phyloP scores from a whole-genome alignment of 2,329 filamentous ascomycete species.

The Exutisphaerella laricina region DNA sequence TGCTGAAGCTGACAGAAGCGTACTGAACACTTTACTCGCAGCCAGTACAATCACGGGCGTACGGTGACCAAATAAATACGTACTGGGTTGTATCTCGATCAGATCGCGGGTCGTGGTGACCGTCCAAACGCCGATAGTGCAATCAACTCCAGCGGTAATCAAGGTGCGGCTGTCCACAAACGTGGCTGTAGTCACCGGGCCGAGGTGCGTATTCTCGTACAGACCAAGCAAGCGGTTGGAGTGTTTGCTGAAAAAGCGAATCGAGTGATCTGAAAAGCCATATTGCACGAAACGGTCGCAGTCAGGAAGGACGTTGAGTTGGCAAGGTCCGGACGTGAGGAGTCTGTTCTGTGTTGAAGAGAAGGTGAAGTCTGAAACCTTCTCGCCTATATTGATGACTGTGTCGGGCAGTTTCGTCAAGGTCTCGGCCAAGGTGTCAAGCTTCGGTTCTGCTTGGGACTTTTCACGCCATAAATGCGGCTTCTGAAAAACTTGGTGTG shows the following conservation, averaged over 20 bases:
- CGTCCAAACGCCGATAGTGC: constrained; percentile 79
- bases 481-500: constrained; percentile 84
- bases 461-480: constrained; percentile 66
- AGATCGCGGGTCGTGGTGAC: constrained; percentile 56
- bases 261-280: constrained; percentile 88
- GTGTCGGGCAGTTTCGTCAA: constrained; percentile 74
- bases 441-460: constrained; percentile 55
- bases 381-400: constrained; percentile 68
- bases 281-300: constrained; percentile 94
- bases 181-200: constrained; percentile 74
- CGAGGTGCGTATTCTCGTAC: constrained; percentile 89
- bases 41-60: constrained; percentile 75
- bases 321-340: constrained; percentile 75
- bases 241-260: constrained; percentile 84
- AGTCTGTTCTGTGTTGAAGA: constrained; percentile 75
- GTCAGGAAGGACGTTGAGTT: constrained; percentile 75
- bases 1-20: constrained; percentile 73
- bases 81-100: constrained; percentile 72
- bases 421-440: constrained; percentile 73
- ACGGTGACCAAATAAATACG: constrained; percentile 86
- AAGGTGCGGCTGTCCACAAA: constrained; percentile 88
- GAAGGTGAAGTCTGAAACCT: constrained; percentile 72
- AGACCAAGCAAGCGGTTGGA: constrained; percentile 77
- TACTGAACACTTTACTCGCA: constrained; percentile 80
- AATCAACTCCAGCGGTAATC: constrained; percentile 87